Evolutionary conservation across 2,329 filamentous ascomycete genomes (phyloP), one percentile per base, ranked within the genome.

Genomic region (Diplocarpon rosae): DNA sequence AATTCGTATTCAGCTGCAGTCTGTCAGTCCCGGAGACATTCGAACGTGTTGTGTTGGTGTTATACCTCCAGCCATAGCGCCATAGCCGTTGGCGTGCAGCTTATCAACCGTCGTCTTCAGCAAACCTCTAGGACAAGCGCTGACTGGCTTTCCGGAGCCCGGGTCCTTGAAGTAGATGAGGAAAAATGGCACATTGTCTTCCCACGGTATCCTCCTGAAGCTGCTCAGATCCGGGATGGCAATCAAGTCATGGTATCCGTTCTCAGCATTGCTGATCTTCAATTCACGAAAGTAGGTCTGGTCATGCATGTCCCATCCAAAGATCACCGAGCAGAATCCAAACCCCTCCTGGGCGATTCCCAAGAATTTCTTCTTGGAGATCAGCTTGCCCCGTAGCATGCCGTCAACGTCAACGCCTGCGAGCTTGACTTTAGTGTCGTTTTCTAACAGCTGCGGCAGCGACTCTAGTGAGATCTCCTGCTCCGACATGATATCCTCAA

Each of bases 221-320:
- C 75, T 85, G 47, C 66, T 69, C 32, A 95, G 68, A 60, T 95
- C 88, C 1, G 88, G 81, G 31, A 90, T 69, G 12, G 89, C 88
- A 40, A 94, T 73, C 35, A 95, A 67, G 63, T 95, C 89, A 52
- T 82, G 76, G 65, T 94, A 95, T 35, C 88, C 88, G 62, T 94
- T 95, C 59, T 86, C 81, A 55, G 85, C 84, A 67, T 94, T 95
- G 66, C 85, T 92, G 63, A 95, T 83, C 59, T 76, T 76, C 52
- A 95, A 75, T 66, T 95, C 88, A 56, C 75, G 78, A 62, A 85
- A 81, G 64, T 95, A 95, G 10, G 86, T 93, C 68, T 79, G 73
- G 60, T 95, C 89, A 65, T 95, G 88, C 86, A 95, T 94, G 65
- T 95, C 88, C 89, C 89, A 95, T 62, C 89, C 88, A 59, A 94